A percentile compares a stretch with the other conserved stretches of the same genome.
Conservation (phyloP, 768 basidiomycete species). For the Gymnopilus junonius region DNA sequence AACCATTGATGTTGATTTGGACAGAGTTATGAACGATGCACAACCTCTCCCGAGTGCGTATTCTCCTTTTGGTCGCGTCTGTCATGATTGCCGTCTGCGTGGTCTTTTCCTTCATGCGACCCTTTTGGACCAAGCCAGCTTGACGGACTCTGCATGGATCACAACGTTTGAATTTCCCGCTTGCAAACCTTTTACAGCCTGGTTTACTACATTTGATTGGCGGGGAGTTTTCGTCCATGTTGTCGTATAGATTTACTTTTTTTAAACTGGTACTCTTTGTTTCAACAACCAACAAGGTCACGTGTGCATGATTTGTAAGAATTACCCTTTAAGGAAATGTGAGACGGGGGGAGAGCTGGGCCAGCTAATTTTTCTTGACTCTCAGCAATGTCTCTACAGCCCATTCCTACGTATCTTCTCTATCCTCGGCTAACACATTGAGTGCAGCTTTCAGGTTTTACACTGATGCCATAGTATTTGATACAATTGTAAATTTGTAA, state of each 20-base stretch:
- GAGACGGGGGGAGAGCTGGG: no score
- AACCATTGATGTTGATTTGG: no score
- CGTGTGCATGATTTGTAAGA: constrained; percentile 5
- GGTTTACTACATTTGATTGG: constrained; percentile 2
- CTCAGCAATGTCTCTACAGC: no score
- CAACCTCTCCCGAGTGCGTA: no score
- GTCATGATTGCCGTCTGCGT: background rate
- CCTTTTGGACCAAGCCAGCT: constrained; percentile 1
- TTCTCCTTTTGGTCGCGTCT: background rate
- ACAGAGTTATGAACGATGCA: no score
- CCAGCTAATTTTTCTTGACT: no score
- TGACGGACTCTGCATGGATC: constrained; percentile 4
- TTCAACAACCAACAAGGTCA: background rate
- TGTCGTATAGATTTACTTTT: no score
- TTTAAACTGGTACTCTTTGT: background rate
- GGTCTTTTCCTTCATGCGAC: background rate
- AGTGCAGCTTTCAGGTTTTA: no score
- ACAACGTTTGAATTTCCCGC: constrained; percentile 1
- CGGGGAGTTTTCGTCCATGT: constrained; percentile 5
- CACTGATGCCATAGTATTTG: no score
- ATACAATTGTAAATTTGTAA: no score
- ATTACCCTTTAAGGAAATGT: constrained; percentile 6
- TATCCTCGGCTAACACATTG: no score
- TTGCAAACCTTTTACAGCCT: constrained; percentile 7
- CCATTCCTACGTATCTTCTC: no score